A percentile compares a stretch with the other conserved stretches of the same genome.
phyloP scores from a whole-genome alignment of 2,329 filamentous ascomycete genomes.

The Pestalotiopsis sp. region DNA sequence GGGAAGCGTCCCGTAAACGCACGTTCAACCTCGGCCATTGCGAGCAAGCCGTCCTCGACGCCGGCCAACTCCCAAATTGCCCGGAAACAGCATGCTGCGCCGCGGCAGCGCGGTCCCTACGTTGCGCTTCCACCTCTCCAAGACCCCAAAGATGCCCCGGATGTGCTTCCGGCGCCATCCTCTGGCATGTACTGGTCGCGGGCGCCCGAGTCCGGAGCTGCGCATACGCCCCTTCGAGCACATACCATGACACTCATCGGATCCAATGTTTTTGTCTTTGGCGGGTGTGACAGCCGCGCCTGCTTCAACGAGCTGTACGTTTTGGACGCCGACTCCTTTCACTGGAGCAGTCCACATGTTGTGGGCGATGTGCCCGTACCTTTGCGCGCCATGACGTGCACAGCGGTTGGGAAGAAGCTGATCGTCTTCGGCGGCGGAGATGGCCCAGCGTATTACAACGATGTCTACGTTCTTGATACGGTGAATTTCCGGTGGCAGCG shows the following conservation, averaged over 20 bases:
- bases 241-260: conserved; percentile 70
- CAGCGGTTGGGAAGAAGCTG: conserved; percentile 71
- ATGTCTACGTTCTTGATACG: conserved; percentile 73
- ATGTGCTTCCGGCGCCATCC: conserved; percentile 65
- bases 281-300: conserved; percentile 66
- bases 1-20: conserved; percentile 46
- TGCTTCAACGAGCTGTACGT: conserved; percentile 74
- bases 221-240: conserved; percentile 64
- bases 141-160: conserved; percentile 57
- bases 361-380: conserved; percentile 67
- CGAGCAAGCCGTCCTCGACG: conserved; percentile 32
- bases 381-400: conserved; percentile 72
- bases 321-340: conserved; percentile 70
- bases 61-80: conserved; percentile 15
- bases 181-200: conserved; percentile 76
- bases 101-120: conserved; percentile 42
- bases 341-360: conserved; percentile 69
- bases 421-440: conserved; percentile 73
- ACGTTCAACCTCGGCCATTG: conserved; percentile 58
- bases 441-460: conserved; percentile 72
- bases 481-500: conserved; percentile 69
- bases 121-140: conserved; percentile 59
- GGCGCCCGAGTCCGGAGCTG: conserved; percentile 64
- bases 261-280: conserved; percentile 70
- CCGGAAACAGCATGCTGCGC: conserved; percentile 22